Evolutionary conservation across 768 basidiomycete genomes (phyloP), one percentile per base, ranked within the genome.

Genomic region (Austroboletus eburneus): DNA sequence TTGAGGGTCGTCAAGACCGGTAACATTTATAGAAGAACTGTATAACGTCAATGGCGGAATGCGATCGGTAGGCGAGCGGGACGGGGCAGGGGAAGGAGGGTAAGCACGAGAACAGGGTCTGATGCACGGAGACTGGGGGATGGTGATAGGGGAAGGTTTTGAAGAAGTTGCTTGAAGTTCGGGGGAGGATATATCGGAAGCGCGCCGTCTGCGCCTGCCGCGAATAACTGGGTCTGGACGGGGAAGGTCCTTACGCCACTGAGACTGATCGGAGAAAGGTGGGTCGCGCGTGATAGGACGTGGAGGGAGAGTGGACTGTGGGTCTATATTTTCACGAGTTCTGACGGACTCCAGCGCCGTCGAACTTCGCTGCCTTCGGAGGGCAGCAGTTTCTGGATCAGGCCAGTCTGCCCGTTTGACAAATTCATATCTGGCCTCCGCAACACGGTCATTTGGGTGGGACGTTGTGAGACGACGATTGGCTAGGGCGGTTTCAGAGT

Each of bases 361-460:
- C 29, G 75, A 70, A 58, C 86, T 88, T 63, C 76, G 80, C 59
- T 86, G 83, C 48, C 86, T 72, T 46, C 86, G 73, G 40, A 82
- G 70, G 17, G 82, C 84, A 45, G 81, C 84, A 5, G 78, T 71
- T 68, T 88, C 88, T 33, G 85, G 78, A 63, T 87, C 87, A 2
- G 85, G 86, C 89, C 89, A 90, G 54, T 87, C 88, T 14, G 89
- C 81, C 35, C 88, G 79, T 61, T 87, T 89, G 39, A 90, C 85
- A 56, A 88, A 89, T 70, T 89, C 79, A 59, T 81, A 89, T 58
- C 82, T 77, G 16, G 85, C 76, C 51, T 85, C 78, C 21, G 79
- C 76, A 36, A 87, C 80, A 49, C 79, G 76, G 23, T 72, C 69
- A 25, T 70, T 69, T 32, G 77, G 70, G 25, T 70, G 66, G 23